Conservation (phyloP, 306 rosid genomes). For the Aeschynomene evenia region DNA sequence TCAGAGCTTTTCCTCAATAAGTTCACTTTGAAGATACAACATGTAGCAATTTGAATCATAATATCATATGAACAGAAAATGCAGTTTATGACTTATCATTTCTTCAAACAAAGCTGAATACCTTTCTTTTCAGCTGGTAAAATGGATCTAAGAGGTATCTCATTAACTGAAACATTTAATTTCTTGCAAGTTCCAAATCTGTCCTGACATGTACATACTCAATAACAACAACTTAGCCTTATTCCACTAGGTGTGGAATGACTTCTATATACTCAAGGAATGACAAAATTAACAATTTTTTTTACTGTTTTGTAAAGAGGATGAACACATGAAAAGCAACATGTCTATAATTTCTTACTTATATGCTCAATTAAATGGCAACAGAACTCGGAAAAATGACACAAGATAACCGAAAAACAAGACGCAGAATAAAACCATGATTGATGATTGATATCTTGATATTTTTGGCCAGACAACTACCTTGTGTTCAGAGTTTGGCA, state of each 20-base stretch:
- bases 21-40: slow-evolving; percentile 9
- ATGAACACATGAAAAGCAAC: slow-evolving; percentile 8
- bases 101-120: slow-evolving; percentile 19
- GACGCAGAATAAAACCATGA: slow-evolving; percentile 47
- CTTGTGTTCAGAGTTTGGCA: slow-evolving; percentile 57
- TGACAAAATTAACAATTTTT: slow-evolving; percentile 2
- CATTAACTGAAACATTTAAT: not conserved
- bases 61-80: not conserved
- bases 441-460: slow-evolving; percentile 52
- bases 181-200: slow-evolving; percentile 28
- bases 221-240: not conserved
- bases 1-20: not conserved
- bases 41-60: slow-evolving; percentile 7
- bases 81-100: slow-evolving; percentile 1
- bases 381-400: slow-evolving; percentile 30
- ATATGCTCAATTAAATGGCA: slow-evolving; percentile 25
- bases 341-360: slow-evolving; percentile 10
- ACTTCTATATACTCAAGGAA: slow-evolving; percentile 9
- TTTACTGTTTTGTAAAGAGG: slow-evolving; percentile 1
- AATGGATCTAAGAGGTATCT: not conserved
- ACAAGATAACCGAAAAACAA: slow-evolving; percentile 42
- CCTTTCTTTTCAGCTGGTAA: not conserved
- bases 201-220: not conserved
- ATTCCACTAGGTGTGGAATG: too few species aligned
- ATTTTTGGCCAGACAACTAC: slow-evolving; percentile 68